Evolutionary conservation across 1,284 basidiomycete species (phyloP), one percentile per base, ranked within the genome.

Genomic region (Pseudozyma thailandica): DNA sequence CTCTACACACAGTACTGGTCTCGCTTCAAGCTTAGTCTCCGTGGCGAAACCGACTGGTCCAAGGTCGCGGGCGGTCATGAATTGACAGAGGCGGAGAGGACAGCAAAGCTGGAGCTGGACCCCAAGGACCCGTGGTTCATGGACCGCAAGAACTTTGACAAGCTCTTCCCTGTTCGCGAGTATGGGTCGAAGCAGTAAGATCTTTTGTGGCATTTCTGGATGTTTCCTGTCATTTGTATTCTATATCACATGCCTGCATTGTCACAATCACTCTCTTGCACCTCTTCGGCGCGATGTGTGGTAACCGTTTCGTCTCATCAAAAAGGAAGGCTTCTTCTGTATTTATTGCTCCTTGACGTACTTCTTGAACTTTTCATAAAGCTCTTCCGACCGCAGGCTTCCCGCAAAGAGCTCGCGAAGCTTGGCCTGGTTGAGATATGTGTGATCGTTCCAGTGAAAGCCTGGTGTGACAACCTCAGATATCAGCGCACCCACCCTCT

Each of bases 51-150:
- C 28, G 72, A 74, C 47, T 71, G 68, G 63, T 58, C 57, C 30
- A 23, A 45, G 13, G 50, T 59, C 6, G 55, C 59, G 26, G 59
- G 59, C 12, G 48, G 33, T 1, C 26, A 46, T 2, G 49, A n/a
- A 1, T 47, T 72, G 27, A 46, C 63, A 6, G 26, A 25, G 10
- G 51, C 42, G 0, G 70, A 72, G 44, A 12, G 28, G 9, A 25
- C 46, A 21, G 68, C 63, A 23, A 53, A 61, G 35, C 31, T 27
- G 26, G 54, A 53, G 30, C 42, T 62, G 18, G 30, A 68, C 25
- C 37, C 53, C 37, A 71, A 74, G 23, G 68, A 74, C 23, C 72
- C 72, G 5, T 74, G 72, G 72, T 74, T 74, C 57, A 23, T 74
- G 43, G 63, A 74, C 31, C 59, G 72, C 16, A 44, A 35, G 25